Conservation (phyloP, 208 protist species). For the Zelonia costaricensis region DNA sequence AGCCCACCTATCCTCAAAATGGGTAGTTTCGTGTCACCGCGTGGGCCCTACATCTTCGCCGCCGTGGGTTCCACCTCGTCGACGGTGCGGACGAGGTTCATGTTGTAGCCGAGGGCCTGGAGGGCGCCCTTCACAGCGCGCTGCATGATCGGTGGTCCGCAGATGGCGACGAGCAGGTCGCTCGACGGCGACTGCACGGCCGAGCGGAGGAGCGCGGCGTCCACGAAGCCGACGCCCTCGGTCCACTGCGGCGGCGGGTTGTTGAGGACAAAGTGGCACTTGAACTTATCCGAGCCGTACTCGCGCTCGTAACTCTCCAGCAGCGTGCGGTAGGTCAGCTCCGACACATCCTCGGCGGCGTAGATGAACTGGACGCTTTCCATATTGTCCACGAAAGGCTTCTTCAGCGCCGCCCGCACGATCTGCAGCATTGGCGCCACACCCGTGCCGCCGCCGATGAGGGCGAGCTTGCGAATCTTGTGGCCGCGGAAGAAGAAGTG, state of each 20-base stretch:
- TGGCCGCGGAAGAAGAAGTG: conserved; percentile 66
- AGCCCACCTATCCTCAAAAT: not conserved
- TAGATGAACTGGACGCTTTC: conserved; percentile 70
- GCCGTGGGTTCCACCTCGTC: conserved; percentile 35
- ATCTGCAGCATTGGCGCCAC: conserved; percentile 95
- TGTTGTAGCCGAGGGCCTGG: conserved; percentile 48
- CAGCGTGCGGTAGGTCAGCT: conserved; percentile 60
- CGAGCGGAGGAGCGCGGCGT: conserved; percentile 43
- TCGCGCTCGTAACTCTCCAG: conserved; percentile 48
- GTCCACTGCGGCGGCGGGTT: conserved; percentile 66
- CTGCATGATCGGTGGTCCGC: conserved; percentile 76
- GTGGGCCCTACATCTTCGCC: conserved; percentile 36
- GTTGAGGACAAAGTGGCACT: conserved; percentile 65
- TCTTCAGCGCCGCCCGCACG: conserved; percentile 78
- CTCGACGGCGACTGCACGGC: conserved; percentile 56
- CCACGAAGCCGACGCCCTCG: conserved; percentile 67
- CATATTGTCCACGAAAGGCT: conserved; percentile 53
- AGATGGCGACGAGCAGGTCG: conserved; percentile 75
- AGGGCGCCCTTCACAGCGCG: conserved; percentile 43
- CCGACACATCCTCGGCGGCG: conserved; percentile 58
- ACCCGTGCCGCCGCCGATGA: conserved; percentile 85
- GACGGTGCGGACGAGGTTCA: conserved; percentile 46
- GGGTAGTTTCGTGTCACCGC: not conserved
- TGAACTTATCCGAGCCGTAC: conserved; percentile 57
- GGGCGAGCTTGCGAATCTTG: conserved; percentile 51